Evolutionary conservation across 2,329 filamentous ascomycete species (phyloP), one percentile per base, ranked within the genome.

Genomic region (Ophiostoma populinum): DNA sequence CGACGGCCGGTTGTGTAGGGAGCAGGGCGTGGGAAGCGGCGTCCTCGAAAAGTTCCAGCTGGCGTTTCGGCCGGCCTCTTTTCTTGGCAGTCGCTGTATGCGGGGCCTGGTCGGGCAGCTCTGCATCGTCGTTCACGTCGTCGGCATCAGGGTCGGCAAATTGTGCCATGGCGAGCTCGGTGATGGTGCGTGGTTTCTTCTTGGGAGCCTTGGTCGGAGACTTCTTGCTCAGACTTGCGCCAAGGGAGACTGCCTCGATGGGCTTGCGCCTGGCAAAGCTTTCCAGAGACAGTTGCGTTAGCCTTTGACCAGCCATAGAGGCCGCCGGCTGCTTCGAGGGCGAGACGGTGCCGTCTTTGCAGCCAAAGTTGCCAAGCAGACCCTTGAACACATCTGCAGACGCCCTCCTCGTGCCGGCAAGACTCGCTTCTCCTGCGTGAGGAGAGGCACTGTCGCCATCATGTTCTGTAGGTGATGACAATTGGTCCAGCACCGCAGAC

Each of bases 161-260:
- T 5, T 72, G 70, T 10, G 80, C 75, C 1, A 75, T 87, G 9
- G 81, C 80, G 33, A 80, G 57, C 26, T 73, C 80, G 0, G 83
- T 92, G 38, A 92, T 75, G 0, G 82, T 92, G 26, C 71, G 72
- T 0, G 74, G 56, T 51, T 78, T 86, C 54, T 80, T 83, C 52
- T 70, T 74, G 4, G 64, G 56, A 5, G 61, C 58, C 43, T 71
- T 77, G 16, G 55, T 42, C 0, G 55, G 55, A 1, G 55, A 53
- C 13, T 46, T 51, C 28, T 49, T 41, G 10, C 44, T 40, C 12
- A n/a, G 13, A 17, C 13, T 24, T 29, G 47, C n/a, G 42, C 45
- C 50, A 0, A 52, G 52, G 1, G 57, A 51, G 1, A 70, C 52
- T 25, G 65, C 48, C 29, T 74, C 66, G 18, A 70, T 61, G 10